Conservation (phyloP, 2,329 filamentous ascomycete genomes). For the Colletotrichum tropicale region DNA sequence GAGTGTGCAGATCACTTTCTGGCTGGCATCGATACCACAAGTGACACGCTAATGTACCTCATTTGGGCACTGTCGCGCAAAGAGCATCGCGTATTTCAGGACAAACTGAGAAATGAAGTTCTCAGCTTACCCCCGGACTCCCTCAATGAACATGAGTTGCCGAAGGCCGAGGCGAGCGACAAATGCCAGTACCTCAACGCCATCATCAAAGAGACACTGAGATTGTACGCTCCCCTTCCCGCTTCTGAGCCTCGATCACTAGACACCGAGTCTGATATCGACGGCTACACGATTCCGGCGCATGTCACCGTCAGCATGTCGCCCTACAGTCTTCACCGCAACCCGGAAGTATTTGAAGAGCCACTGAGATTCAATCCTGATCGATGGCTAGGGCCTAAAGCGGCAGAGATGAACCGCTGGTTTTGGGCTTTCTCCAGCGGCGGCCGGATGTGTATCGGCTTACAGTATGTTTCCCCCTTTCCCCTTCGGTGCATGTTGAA, state of each 20-base stretch:
- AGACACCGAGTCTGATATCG: accelerated
- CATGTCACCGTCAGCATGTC: neutral
- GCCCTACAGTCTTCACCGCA: neutral
- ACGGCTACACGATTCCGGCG: neutral
- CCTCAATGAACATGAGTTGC: neutral
- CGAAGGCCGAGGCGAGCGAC: neutral
- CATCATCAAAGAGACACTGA: neutral
- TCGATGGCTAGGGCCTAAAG: neutral
- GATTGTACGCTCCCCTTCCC: accelerated
- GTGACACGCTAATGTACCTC: neutral
- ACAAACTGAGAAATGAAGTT: neutral
- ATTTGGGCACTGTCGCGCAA: neutral
- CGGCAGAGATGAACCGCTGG: neutral
- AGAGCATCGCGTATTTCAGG: neutral
- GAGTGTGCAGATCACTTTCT: neutral
- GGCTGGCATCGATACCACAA: neutral
- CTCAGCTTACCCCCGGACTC: accelerated
- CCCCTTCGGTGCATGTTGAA: accelerated
- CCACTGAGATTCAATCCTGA: neutral
- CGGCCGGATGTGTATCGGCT: neutral
- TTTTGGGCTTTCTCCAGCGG: neutral
- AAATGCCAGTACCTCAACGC: neutral
- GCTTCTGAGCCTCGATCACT: neutral
- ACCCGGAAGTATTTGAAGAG: neutral
- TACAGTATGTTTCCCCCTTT: neutral